These are phyloP conservation scores for Tuber aestivum DNA, from an alignment of 495 filamentous ascomycete genomes.

Conservation along the genomic window DNA sequence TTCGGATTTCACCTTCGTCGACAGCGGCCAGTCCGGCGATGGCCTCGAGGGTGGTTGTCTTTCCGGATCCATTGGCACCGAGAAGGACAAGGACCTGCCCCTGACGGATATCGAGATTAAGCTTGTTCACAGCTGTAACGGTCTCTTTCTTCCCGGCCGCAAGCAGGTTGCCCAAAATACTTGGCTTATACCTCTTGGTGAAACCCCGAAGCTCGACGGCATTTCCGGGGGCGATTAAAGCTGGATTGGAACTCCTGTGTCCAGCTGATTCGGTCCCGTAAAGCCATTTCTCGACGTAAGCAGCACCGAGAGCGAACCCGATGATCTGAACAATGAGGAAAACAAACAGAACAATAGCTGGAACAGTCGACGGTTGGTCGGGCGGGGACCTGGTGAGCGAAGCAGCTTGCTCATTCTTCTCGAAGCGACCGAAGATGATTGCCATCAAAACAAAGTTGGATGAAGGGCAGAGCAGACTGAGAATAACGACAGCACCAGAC, in stretches of 20 bases:
- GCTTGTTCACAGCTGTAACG: conserved; percentile 65
- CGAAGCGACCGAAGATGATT: conserved; percentile 61
- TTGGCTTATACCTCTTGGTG: conserved; percentile 67
- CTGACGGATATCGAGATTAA: conserved; percentile 59
- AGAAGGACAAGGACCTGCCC: conserved; percentile 77
- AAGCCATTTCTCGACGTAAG: conserved; percentile 63
- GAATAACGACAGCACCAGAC: conserved; percentile 55
- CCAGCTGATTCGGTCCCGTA: conserved; percentile 66
- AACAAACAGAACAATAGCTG: conserved; percentile 62
- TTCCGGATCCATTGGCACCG: conserved; percentile 81
- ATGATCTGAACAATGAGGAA: conserved; percentile 68
- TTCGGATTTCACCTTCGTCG: conserved; percentile 58
- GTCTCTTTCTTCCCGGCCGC: conserved; percentile 52
- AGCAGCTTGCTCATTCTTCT: conserved; percentile 51
- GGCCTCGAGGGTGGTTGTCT: conserved; percentile 78
- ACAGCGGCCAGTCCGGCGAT: conserved; percentile 72
- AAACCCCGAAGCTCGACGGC: conserved; percentile 63
- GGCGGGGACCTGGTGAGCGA: conserved; percentile 56
- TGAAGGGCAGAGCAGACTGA: conserved; percentile 67
- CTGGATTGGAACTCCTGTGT: conserved; percentile 48
- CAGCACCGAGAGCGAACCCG: conserved; percentile 63
- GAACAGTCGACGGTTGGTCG: conserved; percentile 55
- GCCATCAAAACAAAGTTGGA: conserved; percentile 73
- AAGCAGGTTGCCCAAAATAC: conserved; percentile 55
- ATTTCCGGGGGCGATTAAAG: conserved; percentile 41